Base-by-base conservation (phyloP, 2,329 filamentous ascomycete genomes). In the Aspergillus thermomutatus region DNA sequence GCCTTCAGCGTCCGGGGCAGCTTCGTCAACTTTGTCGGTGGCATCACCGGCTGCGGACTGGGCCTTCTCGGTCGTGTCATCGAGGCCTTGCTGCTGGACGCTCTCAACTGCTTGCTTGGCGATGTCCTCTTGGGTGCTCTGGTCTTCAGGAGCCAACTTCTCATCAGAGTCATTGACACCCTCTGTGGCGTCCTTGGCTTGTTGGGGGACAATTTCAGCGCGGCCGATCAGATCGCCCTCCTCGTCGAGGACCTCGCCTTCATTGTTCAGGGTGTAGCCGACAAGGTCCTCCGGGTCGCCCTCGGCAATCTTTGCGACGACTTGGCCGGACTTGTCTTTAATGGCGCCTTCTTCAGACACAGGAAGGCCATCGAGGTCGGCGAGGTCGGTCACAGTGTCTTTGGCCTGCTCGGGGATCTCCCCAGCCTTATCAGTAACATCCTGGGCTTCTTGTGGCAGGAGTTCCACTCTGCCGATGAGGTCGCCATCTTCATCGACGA, bases 301-400 rank as follows among this genome's bases (percentile, higher is more conserved):
- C 56, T 78, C 75, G 7, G 72, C 67, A 5, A 78, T 67, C 31
- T 72, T 64, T 25, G 75, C 76, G 23, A 78, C 56, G 1, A 69
- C 63, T 5, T 68, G 69, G 0, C 75, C 75, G n/a, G 71, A 63
- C 6, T 71, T 50, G 34, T 83, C 79, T 62, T 79, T 73, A 60
- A 86, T 77, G 37, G 78, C 70, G 41, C 83, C 83, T 23, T 83
- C 82, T 52, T 82, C 79, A 48, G 82, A 74, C 25, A 84, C 81
- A 49, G 73, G 66, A 3, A 75, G 62, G 10, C 72, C 74, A 11
- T 73, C 67, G 8, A 76, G 66, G 49, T 73, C 68, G n/a, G 68
- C 65, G 10, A 75, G 43, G 34, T 71, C 70, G n/a, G 68, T 72
- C 27, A 73, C 65, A 23, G 70, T 60, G 37, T 52, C 51, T 7